Percentiles rank a stretch among this genome's conserved stretches.
Evolutionary conservation across 352 stramenopile genomes (phyloP).

Genomic region (Globisporangium uncinulatum): DNA sequence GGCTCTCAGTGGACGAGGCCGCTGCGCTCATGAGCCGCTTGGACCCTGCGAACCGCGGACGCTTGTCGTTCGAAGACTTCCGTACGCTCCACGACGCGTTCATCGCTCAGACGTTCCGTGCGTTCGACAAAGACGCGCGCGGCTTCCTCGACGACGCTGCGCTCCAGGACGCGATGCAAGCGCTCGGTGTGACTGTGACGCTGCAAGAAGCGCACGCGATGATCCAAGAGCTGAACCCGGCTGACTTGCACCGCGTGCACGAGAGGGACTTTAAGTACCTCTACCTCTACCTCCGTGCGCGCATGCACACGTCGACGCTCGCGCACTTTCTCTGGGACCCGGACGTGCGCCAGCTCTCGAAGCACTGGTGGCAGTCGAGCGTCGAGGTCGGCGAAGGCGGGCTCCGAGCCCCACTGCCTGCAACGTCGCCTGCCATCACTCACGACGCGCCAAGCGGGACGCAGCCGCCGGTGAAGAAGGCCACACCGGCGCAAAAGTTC

Average conservation of each 20-base stretch:
- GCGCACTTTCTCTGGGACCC: slow-evolving; percentile 78
- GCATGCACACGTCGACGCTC: slow-evolving; percentile 67
- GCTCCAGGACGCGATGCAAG: slow-evolving; percentile 58
- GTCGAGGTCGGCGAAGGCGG: slow-evolving; percentile 78
- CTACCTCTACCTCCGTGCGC: slow-evolving; percentile 72
- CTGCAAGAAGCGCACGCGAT: slow-evolving; percentile 69
- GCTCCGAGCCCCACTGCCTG: slow-evolving; percentile 48
- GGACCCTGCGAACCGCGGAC: slow-evolving; percentile 66
- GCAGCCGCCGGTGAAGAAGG: slow-evolving; percentile 31
- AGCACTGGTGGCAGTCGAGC: slow-evolving; percentile 84
- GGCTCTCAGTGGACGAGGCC: slow-evolving; percentile 52
- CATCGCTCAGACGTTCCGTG: slow-evolving; percentile 66
- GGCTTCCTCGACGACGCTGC: slow-evolving; percentile 63
- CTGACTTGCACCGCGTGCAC: slow-evolving; percentile 57
- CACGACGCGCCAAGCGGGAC: neutral
- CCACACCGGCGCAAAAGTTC: slow-evolving; percentile 73
- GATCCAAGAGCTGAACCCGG: slow-evolving; percentile 69
- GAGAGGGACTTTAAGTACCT: slow-evolving; percentile 81
- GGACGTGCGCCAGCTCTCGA: slow-evolving; percentile 75
- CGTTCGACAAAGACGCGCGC: slow-evolving; percentile 61
- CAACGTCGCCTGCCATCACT: neutral
- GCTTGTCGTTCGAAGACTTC: slow-evolving; percentile 71
- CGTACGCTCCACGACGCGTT: slow-evolving; percentile 70
- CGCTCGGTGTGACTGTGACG: slow-evolving; percentile 63
- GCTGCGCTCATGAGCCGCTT: slow-evolving; percentile 54